Evolutionary conservation across 1,284 basidiomycete genomes (phyloP).

Genomic region (Ustilago shanxiensis): DNA sequence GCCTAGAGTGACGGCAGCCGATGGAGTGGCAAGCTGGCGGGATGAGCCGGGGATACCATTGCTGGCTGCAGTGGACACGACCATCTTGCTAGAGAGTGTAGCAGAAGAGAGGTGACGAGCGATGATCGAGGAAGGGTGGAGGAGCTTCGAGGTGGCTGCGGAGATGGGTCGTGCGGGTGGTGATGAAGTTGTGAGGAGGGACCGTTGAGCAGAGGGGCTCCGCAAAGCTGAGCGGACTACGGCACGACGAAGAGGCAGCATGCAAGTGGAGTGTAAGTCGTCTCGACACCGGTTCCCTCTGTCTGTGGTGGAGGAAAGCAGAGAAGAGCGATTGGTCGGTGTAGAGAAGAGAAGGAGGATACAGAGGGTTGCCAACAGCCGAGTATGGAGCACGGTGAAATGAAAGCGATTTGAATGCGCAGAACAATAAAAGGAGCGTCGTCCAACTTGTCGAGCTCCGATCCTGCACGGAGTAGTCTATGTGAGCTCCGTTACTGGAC

Average conservation of each 20-base stretch:
- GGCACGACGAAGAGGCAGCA: constrained; percentile 48
- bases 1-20: constrained; percentile 35
- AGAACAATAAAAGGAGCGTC: constrained; percentile 1
- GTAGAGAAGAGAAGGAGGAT: constrained; percentile 24
- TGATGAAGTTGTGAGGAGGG: constrained; percentile 9
- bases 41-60: constrained; percentile 38
- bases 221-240: constrained; percentile 39
- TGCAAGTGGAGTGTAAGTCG: constrained; percentile 31
- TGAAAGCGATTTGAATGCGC: not conserved
- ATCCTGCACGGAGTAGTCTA: not conserved
- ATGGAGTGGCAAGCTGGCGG: constrained; percentile 43
- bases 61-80: constrained; percentile 11
- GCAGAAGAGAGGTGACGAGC: constrained; percentile 20
- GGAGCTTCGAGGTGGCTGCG: not conserved
- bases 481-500: not conserved
- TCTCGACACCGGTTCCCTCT: constrained; percentile 34
- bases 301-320: constrained; percentile 34
- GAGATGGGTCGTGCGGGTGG: constrained; percentile 6
- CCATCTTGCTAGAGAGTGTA: constrained; percentile 21
- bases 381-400: constrained; percentile 5
- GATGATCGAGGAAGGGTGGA: constrained; percentile 5
- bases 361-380: constrained; percentile 11
- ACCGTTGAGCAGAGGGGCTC: constrained; percentile 17
- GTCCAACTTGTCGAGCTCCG: constrained; percentile 3
- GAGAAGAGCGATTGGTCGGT: constrained; percentile 30